Evolutionary conservation across 2,329 filamentous ascomycete genomes (phyloP).

Genomic region (Xylariomycetidae sp.): DNA sequence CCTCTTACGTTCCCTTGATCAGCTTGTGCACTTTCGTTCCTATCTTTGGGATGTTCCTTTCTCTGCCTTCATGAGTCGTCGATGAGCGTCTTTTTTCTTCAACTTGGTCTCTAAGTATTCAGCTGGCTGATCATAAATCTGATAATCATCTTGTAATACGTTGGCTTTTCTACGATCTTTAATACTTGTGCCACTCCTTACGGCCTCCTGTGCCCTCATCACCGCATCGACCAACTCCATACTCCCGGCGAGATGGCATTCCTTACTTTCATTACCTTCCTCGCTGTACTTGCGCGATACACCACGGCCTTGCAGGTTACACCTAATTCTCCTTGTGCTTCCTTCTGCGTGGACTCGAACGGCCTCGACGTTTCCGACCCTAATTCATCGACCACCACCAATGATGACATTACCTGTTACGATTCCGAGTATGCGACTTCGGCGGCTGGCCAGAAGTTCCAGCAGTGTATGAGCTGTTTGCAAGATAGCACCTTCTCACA

Average conservation of each 20-base stretch:
- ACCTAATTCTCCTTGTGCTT: constrained; percentile 49
- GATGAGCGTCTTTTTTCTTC: no score
- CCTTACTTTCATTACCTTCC: constrained; percentile 17
- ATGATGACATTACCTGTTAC: constrained; percentile 42
- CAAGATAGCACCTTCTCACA: constrained; percentile 45
- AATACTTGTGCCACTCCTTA: no score
- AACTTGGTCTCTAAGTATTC: no score
- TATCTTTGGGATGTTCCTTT: constrained; percentile 10
- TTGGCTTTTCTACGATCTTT: constrained; percentile 2
- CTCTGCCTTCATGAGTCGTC: constrained; percentile 9
- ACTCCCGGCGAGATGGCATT: constrained; percentile 21
- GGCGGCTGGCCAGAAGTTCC: constrained; percentile 39
- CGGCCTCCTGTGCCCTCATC: no score
- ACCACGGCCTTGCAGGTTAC: constrained; percentile 40
- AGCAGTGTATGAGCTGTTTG: constrained; percentile 47
- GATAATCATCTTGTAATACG: constrained; percentile 18
- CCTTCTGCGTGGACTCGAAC: constrained; percentile 42
- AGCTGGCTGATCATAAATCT: constrained; percentile 24
- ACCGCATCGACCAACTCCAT: no score
- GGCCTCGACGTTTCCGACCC: constrained; percentile 39
- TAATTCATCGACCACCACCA: constrained; percentile 39
- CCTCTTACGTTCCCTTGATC: constrained; percentile 5
- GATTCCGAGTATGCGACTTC: constrained; percentile 38
- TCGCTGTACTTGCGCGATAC: constrained; percentile 16
- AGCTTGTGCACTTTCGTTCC: constrained; percentile 7